phyloP scores from a whole-genome alignment of 306 rosid species.

The Crotalaria pallida region DNA sequence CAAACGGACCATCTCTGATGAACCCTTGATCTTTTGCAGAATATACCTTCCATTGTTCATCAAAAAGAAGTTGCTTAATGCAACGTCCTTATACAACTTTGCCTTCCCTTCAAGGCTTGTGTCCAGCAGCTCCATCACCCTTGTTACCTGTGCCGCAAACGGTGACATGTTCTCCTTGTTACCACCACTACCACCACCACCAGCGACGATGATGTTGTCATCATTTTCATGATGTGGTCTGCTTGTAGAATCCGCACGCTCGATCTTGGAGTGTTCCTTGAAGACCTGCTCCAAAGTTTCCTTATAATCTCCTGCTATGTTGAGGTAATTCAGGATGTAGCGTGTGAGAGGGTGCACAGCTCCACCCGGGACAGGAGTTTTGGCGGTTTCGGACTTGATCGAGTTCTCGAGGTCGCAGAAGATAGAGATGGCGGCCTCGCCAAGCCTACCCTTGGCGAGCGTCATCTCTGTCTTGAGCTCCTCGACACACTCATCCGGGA shows the following conservation, averaged over 20 bases:
- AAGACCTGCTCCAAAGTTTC: constrained; percentile 44
- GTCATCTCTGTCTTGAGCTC: constrained; percentile 38
- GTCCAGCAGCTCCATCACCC: constrained; percentile 69
- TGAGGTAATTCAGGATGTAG: constrained; percentile 47
- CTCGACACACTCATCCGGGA: constrained; percentile 27
- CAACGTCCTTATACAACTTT: constrained; percentile 49
- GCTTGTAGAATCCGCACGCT: constrained; percentile 41
- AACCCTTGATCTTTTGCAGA: constrained; percentile 66
- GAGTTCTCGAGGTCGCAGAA: constrained; percentile 39
- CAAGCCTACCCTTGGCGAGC: constrained; percentile 35
- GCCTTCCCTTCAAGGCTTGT: constrained; percentile 51
- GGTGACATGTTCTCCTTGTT: constrained; percentile 21
- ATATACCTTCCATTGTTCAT: constrained; percentile 97
- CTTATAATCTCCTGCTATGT: constrained; percentile 34
- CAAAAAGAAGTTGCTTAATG: constrained; percentile 64
- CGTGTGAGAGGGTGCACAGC: constrained; percentile 49
- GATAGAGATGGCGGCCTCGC: constrained; percentile 31
- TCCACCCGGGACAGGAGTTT: constrained; percentile 38
- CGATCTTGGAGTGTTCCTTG: constrained; percentile 41
- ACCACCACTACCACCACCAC: not conserved
- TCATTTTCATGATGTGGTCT: constrained; percentile 14
- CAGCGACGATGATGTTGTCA: not conserved
- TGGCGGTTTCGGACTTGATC: constrained; percentile 27
- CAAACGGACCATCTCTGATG: constrained; percentile 46
- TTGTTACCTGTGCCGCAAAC: constrained; percentile 36